Base-by-base conservation (phyloP, 2,329 filamentous ascomycete genomes). In the Sporothrix variecibatus region DNA sequence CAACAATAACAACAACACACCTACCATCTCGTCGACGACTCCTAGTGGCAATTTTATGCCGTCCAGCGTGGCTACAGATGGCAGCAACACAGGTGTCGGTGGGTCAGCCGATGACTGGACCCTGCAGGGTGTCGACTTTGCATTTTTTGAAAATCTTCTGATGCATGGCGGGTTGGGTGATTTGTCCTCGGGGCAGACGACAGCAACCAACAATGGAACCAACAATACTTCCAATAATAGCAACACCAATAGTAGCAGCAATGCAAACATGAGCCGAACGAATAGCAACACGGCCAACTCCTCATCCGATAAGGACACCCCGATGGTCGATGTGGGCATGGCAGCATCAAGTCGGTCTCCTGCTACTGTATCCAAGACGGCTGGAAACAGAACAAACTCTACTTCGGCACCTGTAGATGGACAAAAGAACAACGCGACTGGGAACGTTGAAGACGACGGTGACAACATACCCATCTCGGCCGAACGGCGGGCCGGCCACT, bases 71-170 rank as follows among this genome's bases (percentile, higher is more conserved):
- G 56, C 17, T 15, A 62, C 49, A 4, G 38, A 43, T 15, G 46
- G 20, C n/a, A 56, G 49, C 71, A 23, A 26, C 40, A 62, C n/a
- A 4, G 46, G 38, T 28, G 7, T 31, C 0, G 51, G 28, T n/a
- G 67, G 31, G 1, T 26, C 75, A 2, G 69, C 73, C 15, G 79
- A 81, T 53, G 80, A 82, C 65, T 82, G 80, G 80, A 77, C 77
- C 0, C 79, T 82, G 43, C 79, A 82, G 72, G 80, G 80, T 6
- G 78, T 82, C 0, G 81, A 82, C 70, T 78, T 77, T 68, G 80
- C 80, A 0, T 82, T 82, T 38, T 80, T 81, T 40, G 78, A 81
- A 71, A 79, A 75, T 49, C 53, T 78, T 5, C 64, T 79, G 40
- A 68, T 75, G 72, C 72, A 75, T 23, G 65, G 71, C 15, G 70